Evolutionary conservation across 306 rosid genomes (phyloP), one percentile per base, ranked within the genome.

Genomic region (Elaeagnus macrophylla): DNA sequence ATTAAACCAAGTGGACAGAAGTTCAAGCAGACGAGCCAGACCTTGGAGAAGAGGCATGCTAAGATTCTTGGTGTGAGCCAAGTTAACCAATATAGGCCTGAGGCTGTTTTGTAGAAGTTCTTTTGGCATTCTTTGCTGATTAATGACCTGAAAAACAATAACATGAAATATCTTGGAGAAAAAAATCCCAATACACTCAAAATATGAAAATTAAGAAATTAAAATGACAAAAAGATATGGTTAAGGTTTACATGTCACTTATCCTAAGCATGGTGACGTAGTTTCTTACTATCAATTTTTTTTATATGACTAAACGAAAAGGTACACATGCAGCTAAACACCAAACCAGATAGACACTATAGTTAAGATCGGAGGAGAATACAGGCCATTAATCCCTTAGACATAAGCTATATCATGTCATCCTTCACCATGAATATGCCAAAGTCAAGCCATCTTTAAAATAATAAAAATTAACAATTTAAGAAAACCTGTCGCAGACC

Each of bases 31-130:
- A 61, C 99, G 99, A 7, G 96, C 96, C 72, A 93, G 79, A 68
- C 99, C 99, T 75, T 84, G 94, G 56, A 93, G 85, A 73, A 93
- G 99, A 54, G 99, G 99, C 99, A 93, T 84, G 76, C 80, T 93
- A 53, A 93, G 88, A 70, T 86, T 93, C 83, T 84, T 87, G 42
- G 99, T 87, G 54, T 93, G 95, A 1, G 99, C 99, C 74, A 93
- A 79, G 77, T 93, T 87, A 41, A 87, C 96, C 74, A 93, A 72
- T 71, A 93, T 93, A 69, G 96, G 96, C 80, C 99, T 80, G 45
- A 93, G 99, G 79, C 99, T 93, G 69, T 81, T 86, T 69, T 93
- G 99, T 61, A 93, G 69, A 73, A 87, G 96, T 67, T 93, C 99
- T 72, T 82, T 93, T 59, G 99, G 99, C 89, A 93, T 80, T 75